phyloP scores from a whole-genome alignment of 208 protist species.

The Wallacemonas collosoma region DNA sequence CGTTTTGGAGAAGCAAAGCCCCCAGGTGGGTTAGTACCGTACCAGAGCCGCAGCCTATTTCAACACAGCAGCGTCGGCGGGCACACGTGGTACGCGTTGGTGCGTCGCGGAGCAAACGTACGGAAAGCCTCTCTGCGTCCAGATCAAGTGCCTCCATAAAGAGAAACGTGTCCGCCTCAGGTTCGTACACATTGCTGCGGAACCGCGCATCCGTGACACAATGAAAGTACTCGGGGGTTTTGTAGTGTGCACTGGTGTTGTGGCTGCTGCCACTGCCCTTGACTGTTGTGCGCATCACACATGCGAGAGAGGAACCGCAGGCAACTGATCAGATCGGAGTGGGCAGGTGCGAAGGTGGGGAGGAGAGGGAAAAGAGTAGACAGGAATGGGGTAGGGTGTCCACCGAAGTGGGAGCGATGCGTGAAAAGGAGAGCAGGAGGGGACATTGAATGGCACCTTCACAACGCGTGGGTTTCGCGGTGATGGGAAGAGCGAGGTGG shows the following conservation, averaged over 20 bases:
- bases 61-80: conserved; percentile 52
- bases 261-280: background rate
- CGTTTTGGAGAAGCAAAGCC: conserved; percentile 25
- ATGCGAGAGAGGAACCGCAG: background rate
- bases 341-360: no score
- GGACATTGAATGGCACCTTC: background rate
- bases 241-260: conserved; percentile 20
- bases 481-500: no score
- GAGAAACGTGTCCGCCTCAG: conserved; percentile 90
- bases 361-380: no score
- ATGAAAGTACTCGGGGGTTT: conserved; percentile 86
- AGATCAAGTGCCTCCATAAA: conserved; percentile 79
- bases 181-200: conserved; percentile 82
- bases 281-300: background rate
- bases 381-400: no score
- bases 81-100: background rate
- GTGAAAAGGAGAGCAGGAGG: no score
- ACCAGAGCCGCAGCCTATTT: conserved; percentile 86
- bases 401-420: no score
- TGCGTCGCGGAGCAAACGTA: conserved; percentile 17
- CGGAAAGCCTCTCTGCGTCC: conserved; percentile 40
- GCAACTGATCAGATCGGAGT: no score
- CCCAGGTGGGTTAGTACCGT: conserved; percentile 81
- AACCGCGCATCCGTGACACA: conserved; percentile 72
- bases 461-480: conserved; percentile 3